Base-by-base conservation (phyloP, 139 green algal species). In the Tetradesmus obliquus region DNA sequence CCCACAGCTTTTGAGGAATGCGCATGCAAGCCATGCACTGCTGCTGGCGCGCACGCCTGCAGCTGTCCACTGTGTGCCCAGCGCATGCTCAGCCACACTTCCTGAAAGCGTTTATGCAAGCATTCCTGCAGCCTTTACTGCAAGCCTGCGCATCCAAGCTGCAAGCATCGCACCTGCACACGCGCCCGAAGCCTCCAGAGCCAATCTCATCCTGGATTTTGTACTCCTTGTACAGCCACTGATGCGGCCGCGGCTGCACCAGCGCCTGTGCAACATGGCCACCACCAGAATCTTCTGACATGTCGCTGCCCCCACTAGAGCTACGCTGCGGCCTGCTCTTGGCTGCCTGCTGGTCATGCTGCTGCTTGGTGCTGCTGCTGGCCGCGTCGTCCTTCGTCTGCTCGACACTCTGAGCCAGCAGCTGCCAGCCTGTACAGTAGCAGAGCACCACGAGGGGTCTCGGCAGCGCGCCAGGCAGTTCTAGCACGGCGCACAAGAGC, bases 181-280 rank as follows among this genome's bases (percentile, higher is more conserved):
- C 95, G 3, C 87, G 82, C 22, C 94, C 94, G 92, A 96, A 96
- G 2, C 94, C 95, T 22, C 95, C 95, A 20, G 87, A 85, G 2
- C 95, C 95, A 9, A 97, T 91, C 79, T 95, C 93, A 12, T 95
- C 93, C 55, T 92, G 24, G 9, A 94, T 69, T 81, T 95, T 92
- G 54, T 92, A 92, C 89, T 92, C 89, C 54, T 92, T 92, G 55
- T 92, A 92, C 9, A 92, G 89, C 89, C 89, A 92, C 89, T 92
- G 89, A 32, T 92, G 89, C 10, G 89, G 89, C 54, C 89, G 71
- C 19, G 89, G 81, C 62, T 83, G 86, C 53, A 87, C 8, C 15
- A n/a, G 54, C 71, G 66, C 66, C 66, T 51, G 53, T 58, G 62
- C 3, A 7, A 62, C 69, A 62, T 69, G 4, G 72, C 89, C 80